Evolutionary conservation across 2,329 filamentous ascomycete species (phyloP).

Genomic region (Phaeosphaeriaceae sp.): DNA sequence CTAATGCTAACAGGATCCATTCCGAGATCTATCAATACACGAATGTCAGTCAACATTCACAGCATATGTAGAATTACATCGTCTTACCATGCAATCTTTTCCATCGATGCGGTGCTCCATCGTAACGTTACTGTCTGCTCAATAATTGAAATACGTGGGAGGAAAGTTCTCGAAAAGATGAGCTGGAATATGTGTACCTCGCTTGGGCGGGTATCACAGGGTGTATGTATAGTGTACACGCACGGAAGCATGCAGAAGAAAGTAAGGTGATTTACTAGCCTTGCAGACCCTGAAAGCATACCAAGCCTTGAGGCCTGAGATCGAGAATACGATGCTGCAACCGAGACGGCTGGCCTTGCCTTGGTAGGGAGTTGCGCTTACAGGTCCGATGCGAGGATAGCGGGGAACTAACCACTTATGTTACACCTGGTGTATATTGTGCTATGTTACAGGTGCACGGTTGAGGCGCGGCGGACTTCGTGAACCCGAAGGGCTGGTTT

Average conservation of each 20-base stretch:
- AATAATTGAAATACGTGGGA: neutral
- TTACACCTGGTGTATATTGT: neutral
- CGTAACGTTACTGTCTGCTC: conserved; percentile 8
- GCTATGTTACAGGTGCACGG: neutral
- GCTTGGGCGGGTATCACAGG: neutral
- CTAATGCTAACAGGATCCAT: conserved; percentile 25
- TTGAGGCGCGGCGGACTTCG: neutral
- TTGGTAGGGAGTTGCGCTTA: neutral
- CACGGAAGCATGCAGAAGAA: neutral
- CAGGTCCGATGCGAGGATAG: too few relatives aligned
- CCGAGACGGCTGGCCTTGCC: neutral
- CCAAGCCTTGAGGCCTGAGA: neutral
- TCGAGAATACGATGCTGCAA: neutral
- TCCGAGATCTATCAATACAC: conserved; percentile 20
- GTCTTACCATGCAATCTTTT: conserved; percentile 25
- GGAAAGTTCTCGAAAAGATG: neutral
- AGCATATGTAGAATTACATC: neutral
- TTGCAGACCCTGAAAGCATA: neutral
- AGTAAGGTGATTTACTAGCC: neutral
- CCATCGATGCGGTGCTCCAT: conserved; percentile 18
- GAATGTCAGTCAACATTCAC: neutral
- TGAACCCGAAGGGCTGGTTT: neutral
- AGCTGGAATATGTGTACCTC: neutral
- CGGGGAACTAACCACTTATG: neutral
- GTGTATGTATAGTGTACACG: neutral